These are phyloP conservation scores for Leccinum ochraceum DNA, from an alignment of 768 basidiomycete genomes.

Conservation along the genomic window DNA sequence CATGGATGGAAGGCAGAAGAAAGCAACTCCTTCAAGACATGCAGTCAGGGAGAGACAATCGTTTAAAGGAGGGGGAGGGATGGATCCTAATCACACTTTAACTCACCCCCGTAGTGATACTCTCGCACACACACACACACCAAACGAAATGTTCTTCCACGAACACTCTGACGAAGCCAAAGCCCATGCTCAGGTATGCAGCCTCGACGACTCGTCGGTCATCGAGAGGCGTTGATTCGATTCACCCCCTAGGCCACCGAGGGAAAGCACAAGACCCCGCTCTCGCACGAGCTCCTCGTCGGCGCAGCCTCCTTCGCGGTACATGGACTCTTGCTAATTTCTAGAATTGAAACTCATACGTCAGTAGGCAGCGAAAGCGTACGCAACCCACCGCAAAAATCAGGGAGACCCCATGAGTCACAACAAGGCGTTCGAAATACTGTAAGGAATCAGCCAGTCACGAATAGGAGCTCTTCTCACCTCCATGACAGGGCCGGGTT, in stretches of 20 bases:
- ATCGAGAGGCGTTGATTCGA: background rate
- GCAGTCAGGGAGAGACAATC: background rate
- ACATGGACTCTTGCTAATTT: background rate
- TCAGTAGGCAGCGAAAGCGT: constrained; percentile 31
- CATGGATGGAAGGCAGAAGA: no score
- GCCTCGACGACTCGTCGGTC: background rate
- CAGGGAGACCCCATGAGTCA: constrained; percentile 28
- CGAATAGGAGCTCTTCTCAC: background rate
- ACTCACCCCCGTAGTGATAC: background rate
- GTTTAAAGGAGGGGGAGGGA: background rate
- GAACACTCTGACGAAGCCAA: constrained; percentile 26
- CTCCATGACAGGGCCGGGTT: constrained; percentile 23
- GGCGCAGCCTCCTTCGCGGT: constrained; percentile 33
- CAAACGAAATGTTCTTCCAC: constrained; percentile 25
- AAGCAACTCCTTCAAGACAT: no score
- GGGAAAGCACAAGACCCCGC: constrained; percentile 19
- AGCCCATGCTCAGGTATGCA: constrained; percentile 21
- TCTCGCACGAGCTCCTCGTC: constrained; percentile 31
- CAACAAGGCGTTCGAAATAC: constrained; percentile 12
- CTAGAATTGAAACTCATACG: background rate
- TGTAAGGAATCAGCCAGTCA: constrained; percentile 16
- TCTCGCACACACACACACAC: background rate
- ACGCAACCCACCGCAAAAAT: constrained; percentile 23
- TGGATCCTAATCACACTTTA: background rate
- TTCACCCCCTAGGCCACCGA: constrained; percentile 13